Evolutionary conservation across 306 rosid genomes (phyloP).

Genomic region (Medicago truncatula): DNA sequence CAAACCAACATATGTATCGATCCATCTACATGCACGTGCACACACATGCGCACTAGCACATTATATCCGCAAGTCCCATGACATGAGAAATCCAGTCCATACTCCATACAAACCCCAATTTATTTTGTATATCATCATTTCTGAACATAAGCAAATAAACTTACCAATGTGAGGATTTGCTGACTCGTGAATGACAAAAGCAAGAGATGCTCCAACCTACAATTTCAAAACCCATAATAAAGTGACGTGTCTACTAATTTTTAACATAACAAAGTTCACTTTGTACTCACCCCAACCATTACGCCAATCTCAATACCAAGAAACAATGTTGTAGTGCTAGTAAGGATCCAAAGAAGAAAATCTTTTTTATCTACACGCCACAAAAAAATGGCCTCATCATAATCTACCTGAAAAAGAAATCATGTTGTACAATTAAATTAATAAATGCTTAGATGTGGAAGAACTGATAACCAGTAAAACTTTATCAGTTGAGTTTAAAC

Average conservation of each 20-base stretch:
- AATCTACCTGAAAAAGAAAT: constrained; percentile 77
- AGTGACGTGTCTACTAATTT: constrained; percentile 26
- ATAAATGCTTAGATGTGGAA: constrained; percentile 34
- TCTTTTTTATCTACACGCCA: constrained; percentile 95
- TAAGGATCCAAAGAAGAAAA: constrained; percentile 95
- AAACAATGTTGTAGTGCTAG: constrained; percentile 78
- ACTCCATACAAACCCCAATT: neutral
- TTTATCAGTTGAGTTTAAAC: constrained; percentile 25
- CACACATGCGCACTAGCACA: neutral
- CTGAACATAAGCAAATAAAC: constrained; percentile 39
- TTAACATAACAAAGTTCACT: constrained; percentile 37
- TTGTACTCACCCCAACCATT: constrained; percentile 84
- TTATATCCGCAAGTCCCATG: constrained; percentile 14
- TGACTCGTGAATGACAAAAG: constrained; percentile 95
- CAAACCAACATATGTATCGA: constrained; percentile 14
- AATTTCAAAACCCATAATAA: constrained; percentile 39
- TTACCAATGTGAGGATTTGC: constrained; percentile 98
- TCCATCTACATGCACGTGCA: neutral
- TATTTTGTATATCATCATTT: neutral
- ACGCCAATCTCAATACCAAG: constrained; percentile 98
- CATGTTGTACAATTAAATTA: constrained; percentile 35
- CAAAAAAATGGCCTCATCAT: constrained; percentile 84
- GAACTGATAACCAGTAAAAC: constrained; percentile 31
- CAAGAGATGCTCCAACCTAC: constrained; percentile 93
- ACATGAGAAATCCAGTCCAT: neutral